phyloP scores from a whole-genome alignment of 2,329 filamentous ascomycete genomes.

The Chaetomium sp. region DNA sequence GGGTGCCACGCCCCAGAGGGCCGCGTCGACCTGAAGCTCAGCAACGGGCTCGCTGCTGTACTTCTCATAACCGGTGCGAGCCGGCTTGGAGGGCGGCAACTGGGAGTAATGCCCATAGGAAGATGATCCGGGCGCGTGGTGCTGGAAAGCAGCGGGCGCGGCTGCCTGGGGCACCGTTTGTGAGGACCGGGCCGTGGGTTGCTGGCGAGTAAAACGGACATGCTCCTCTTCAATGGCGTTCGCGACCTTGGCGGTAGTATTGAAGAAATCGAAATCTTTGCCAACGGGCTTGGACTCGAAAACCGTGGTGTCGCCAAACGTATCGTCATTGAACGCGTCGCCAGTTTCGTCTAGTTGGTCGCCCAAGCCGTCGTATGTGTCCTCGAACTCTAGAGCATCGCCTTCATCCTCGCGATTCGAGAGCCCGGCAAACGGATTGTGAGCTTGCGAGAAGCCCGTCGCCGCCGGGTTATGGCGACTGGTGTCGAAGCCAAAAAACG shows the following conservation, averaged over 20 bases:
- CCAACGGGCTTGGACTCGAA: conserved; percentile 53
- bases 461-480: conserved; percentile 61
- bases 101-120: conserved; percentile 36
- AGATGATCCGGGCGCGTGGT: conserved; percentile 29
- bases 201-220: conserved; percentile 70
- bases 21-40: conserved; percentile 86
- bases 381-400: conserved; percentile 73
- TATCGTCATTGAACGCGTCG: conserved; percentile 95
- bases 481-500: conserved; percentile 85
- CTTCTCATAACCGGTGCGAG: conserved; percentile 81
- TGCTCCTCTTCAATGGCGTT: conserved; percentile 88
- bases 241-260: conserved; percentile 80
- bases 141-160: conserved; percentile 25
- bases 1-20: conserved; percentile 78
- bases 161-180: conserved; percentile 26
- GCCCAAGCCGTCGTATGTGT: conserved; percentile 93
- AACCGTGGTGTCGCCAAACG: conserved; percentile 57
- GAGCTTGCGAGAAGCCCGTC: conserved; percentile 73
- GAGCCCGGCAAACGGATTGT: conserved; percentile 84
- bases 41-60: conserved; percentile 83
- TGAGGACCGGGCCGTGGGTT: conserved; percentile 48
- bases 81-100: conserved; percentile 47
- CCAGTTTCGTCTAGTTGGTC: conserved; percentile 86
- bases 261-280: conserved; percentile 96
- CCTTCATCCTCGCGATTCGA: conserved; percentile 57